Conservation (phyloP, 768 basidiomycete species). For the Crepidotus variabilis region DNA sequence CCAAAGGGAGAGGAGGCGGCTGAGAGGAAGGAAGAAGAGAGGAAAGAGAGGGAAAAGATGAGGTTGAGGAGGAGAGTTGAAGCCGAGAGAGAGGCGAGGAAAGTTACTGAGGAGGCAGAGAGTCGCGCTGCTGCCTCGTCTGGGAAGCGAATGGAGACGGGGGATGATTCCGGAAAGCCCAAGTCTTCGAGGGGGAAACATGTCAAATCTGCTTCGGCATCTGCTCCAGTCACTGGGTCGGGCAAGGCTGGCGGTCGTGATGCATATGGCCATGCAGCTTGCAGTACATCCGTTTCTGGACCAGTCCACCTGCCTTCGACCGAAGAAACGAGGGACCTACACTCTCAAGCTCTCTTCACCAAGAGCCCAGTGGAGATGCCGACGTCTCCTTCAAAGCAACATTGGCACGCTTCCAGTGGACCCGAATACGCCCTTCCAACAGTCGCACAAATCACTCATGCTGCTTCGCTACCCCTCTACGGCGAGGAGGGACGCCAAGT, state of each 20-base stretch:
- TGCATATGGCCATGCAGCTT: neutral
- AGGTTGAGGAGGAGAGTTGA: neutral
- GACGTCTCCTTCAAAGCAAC: neutral
- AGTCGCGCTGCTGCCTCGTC: neutral
- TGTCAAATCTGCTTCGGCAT: slow-evolving; percentile 3
- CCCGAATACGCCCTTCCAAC: slow-evolving; percentile 50
- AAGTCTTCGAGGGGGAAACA: neutral
- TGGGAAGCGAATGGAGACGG: neutral
- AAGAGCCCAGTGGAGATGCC: neutral
- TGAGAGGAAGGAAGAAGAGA: neutral
- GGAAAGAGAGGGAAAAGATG: neutral
- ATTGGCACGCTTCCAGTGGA: neutral
- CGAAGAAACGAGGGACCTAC: neutral
- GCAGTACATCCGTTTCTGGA: neutral
- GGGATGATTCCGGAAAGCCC: neutral
- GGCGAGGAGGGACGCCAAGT: slow-evolving; percentile 64
- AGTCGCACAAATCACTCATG: slow-evolving; percentile 51
- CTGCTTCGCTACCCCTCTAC: slow-evolving; percentile 59
- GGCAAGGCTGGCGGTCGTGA: slow-evolving; percentile 1
- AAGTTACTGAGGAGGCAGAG: neutral
- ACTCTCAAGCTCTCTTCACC: neutral
- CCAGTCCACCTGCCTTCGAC: neutral
- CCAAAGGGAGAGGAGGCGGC: neutral
- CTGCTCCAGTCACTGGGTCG: neutral
- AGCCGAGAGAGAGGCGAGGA: neutral